phyloP scores from a whole-genome alignment of 2,329 filamentous ascomycete genomes.

The Colletotrichum truncatum region DNA sequence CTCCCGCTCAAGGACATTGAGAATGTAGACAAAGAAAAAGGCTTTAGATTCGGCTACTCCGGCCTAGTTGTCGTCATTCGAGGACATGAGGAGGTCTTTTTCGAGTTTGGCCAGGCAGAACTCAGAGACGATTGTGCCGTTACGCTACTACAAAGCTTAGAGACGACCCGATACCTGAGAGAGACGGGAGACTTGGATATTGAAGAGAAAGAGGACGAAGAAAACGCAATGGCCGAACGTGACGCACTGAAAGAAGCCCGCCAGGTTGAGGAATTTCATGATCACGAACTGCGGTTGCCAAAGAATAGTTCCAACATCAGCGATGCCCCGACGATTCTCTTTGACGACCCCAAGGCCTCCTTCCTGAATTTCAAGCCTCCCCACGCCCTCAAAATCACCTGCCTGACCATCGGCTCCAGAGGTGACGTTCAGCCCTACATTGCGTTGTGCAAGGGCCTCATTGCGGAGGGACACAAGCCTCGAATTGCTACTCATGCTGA shows the following conservation, averaged over 20 bases:
- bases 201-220: conserved; percentile 75
- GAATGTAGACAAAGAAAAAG: conserved; percentile 93
- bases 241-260: conserved; percentile 82
- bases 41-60: conserved; percentile 90
- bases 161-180: conserved; percentile 74
- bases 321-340: conserved; percentile 79
- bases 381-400: conserved; percentile 84
- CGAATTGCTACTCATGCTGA: conserved; percentile 93
- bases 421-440: conserved; percentile 99
- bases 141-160: conserved; percentile 80
- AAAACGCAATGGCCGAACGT: conserved; percentile 82
- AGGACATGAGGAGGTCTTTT: conserved; percentile 95
- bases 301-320: conserved; percentile 53
- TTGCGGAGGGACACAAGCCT: conserved; percentile 86
- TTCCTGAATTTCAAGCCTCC: conserved; percentile 91
- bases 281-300: conserved; percentile 61
- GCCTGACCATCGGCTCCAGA: conserved; percentile 92
- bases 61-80: conserved; percentile 92
- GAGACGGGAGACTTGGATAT: conserved; percentile 74
- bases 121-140: conserved; percentile 89
- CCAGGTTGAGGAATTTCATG: conserved; percentile 54
- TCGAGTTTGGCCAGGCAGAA: conserved; percentile 84
- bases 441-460: conserved; percentile 88
- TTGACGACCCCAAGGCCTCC: conserved; percentile 89
- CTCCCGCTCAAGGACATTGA: conserved; percentile 91